Conservation (phyloP, 2,329 filamentous ascomycete genomes). For the Ascomycota sp. region DNA sequence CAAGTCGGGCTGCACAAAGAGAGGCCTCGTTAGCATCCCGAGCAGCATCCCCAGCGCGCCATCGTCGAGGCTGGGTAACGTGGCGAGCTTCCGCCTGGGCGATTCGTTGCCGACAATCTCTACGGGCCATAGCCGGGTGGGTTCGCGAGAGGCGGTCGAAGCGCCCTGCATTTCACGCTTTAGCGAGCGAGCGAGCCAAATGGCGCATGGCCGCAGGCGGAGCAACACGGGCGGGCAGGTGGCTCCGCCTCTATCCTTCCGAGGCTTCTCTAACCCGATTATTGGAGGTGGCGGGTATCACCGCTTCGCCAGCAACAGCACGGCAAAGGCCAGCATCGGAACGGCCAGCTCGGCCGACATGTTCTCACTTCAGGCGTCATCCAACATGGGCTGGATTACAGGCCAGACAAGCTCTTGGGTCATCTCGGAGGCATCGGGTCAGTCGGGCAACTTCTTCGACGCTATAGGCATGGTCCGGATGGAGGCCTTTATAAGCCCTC, state of each 20-base stretch:
- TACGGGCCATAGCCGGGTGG: conserved; percentile 21
- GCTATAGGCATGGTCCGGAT: conserved; percentile 82
- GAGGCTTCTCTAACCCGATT: conserved; percentile 55
- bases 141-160: conserved; percentile 41
- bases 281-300: conserved; percentile 20
- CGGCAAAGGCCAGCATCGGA: conserved; percentile 33
- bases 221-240: conserved; percentile 72
- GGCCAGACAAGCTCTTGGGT: conserved; percentile 24
- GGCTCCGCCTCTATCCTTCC: conserved; percentile 50
- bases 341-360: conserved; percentile 41
- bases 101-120: conserved; percentile 19
- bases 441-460: conserved; percentile 53
- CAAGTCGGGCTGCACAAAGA: conserved; percentile 27
- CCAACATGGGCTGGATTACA: conserved; percentile 21
- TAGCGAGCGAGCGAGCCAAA: conserved; percentile 27
- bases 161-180: conserved; percentile 55
- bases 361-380: conserved; percentile 32
- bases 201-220: conserved; percentile 57
- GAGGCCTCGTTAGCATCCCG: too few species aligned
- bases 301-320: conserved; percentile 35
- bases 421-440: conserved; percentile 35
- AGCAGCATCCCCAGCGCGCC: conserved; percentile 19
- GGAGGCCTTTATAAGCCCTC: conserved; percentile 77
- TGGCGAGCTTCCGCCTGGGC: conserved; percentile 15
- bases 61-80: conserved; percentile 16